Evolutionary conservation across 1,284 basidiomycete species (phyloP).

Genomic region (Bjerkandera adusta): DNA sequence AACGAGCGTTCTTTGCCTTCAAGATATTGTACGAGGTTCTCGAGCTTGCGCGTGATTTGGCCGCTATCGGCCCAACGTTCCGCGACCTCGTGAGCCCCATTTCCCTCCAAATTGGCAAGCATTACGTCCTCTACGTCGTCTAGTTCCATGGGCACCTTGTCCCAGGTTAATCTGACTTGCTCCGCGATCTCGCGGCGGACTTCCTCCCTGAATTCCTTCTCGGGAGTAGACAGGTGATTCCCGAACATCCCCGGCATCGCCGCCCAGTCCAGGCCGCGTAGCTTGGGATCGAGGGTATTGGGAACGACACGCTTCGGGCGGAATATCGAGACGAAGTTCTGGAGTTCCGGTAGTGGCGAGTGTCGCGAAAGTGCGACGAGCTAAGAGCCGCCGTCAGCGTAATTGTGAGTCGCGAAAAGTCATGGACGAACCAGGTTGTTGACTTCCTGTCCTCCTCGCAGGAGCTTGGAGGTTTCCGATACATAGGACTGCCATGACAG

Average conservation of each 20-base stretch:
- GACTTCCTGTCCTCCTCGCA: slow-evolving; percentile 47
- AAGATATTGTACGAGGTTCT: slow-evolving; percentile 44
- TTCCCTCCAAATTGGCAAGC: slow-evolving; percentile 59
- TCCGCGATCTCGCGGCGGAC: neutral
- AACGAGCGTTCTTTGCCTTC: slow-evolving; percentile 25
- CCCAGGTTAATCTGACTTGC: slow-evolving; percentile 11
- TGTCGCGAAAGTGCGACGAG: slow-evolving; percentile 83
- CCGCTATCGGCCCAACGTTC: slow-evolving; percentile 53
- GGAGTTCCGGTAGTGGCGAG: slow-evolving; percentile 82
- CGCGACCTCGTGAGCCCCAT: slow-evolving; percentile 43
- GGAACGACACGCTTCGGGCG: slow-evolving; percentile 72
- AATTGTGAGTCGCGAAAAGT: neutral
- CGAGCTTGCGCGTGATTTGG: slow-evolving; percentile 40
- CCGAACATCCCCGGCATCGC: slow-evolving; percentile 68
- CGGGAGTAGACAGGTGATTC: slow-evolving; percentile 42
- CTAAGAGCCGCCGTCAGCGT: slow-evolving; percentile 36
- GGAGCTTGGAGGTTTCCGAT: slow-evolving; percentile 38
- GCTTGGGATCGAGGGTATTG: slow-evolving; percentile 68
- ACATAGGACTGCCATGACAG: slow-evolving; percentile 64
- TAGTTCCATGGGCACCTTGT: slow-evolving; percentile 19
- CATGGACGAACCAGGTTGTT: slow-evolving; percentile 52
- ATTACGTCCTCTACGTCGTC: slow-evolving; percentile 41
- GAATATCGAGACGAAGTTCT: slow-evolving; percentile 77
- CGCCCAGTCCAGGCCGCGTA: slow-evolving; percentile 67
- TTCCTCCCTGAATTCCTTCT: slow-evolving; percentile 20